Percentiles rank a stretch among this genome's conserved stretches.
phyloP scores from a whole-genome alignment of 2,329 filamentous ascomycete genomes.

The Aschersonia sp. region DNA sequence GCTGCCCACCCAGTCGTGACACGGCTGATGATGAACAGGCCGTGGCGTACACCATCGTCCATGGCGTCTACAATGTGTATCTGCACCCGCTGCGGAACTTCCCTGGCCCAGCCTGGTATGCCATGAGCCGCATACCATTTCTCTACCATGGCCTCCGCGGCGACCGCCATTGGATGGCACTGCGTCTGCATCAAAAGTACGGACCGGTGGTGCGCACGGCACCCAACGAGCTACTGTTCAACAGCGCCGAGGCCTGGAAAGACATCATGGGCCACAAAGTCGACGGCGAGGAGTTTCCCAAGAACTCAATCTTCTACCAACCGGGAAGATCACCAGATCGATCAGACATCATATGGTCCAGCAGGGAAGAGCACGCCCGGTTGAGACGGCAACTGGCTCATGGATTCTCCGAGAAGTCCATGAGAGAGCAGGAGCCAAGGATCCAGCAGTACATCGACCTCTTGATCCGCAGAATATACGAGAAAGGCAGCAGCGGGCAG shows the following conservation, averaged over 20 bases:
- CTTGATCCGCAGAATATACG: conserved; percentile 20
- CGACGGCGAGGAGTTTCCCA: conserved; percentile 1
- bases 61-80: conserved; percentile 15
- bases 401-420: conserved; percentile 10
- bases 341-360: conserved; percentile 3
- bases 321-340: background rate
- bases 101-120: conserved; percentile 12
- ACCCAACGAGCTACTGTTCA: conserved; percentile 31
- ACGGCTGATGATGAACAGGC: background rate
- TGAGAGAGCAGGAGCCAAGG: conserved; percentile 11
- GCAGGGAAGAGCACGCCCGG: conserved; percentile 4
- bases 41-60: background rate
- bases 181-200: conserved; percentile 21
- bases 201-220: conserved; percentile 29
- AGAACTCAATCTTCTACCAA: conserved; percentile 1
- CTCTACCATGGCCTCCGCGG: conserved; percentile 7
- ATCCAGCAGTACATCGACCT: conserved; percentile 23
- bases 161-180: conserved; percentile 5
- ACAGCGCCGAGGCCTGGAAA: conserved; percentile 18
- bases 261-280: conserved; percentile 18
- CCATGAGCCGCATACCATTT: conserved; percentile 2
- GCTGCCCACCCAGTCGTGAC: too few relatives aligned
- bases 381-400: conserved; percentile 7
- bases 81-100: conserved; percentile 17
- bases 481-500: conserved; percentile 9